Evolutionary conservation across 768 basidiomycete species (phyloP).

Genomic region (Podaxis carcinomalis): DNA sequence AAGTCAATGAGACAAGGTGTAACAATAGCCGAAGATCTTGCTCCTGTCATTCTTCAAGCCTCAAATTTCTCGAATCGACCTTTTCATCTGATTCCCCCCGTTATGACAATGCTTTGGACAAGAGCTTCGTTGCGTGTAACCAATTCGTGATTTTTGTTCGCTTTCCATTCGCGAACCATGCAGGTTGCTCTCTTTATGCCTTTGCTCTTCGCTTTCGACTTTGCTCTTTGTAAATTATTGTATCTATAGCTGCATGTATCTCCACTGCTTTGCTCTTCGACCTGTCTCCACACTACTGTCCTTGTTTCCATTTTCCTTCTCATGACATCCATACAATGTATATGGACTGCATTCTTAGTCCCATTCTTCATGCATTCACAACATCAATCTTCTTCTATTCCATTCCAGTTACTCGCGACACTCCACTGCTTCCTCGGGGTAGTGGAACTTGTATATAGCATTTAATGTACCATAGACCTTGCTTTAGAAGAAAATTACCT

Average conservation of each 20-base stretch:
- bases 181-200: background rate
- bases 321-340: background rate
- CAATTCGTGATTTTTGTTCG: background rate
- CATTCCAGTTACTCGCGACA: background rate
- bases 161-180: background rate
- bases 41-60: background rate
- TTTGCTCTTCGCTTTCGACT: background rate
- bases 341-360: background rate
- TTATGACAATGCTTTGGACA: background rate
- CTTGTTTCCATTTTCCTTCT: background rate
- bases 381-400: background rate
- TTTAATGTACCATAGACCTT: background rate
- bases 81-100: background rate
- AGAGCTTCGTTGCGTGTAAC: background rate
- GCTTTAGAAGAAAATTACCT: background rate
- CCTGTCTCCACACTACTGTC: background rate
- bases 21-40: background rate
- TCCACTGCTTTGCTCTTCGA: background rate
- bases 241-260: constrained; percentile 19
- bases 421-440: background rate
- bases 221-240: constrained; percentile 22
- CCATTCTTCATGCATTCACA: background rate
- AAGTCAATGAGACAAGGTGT: constrained; percentile 8
- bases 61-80: background rate
- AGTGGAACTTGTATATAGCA: background rate